Conservation (phyloP, 2,329 filamentous ascomycete genomes). For the Clonostachys rosea region DNA sequence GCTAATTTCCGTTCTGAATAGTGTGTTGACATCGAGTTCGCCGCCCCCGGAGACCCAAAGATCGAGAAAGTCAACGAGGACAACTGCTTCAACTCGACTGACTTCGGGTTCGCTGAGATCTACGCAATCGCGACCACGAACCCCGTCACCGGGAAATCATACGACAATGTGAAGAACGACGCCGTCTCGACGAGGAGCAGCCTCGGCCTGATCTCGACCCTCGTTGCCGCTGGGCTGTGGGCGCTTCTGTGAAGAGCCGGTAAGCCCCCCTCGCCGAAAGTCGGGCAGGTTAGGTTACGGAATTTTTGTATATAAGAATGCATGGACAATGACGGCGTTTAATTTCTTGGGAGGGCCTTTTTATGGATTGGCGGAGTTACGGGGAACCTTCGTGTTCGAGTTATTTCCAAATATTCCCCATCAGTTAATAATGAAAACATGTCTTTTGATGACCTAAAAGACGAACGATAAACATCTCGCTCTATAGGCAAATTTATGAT, state of each 20-base stretch:
- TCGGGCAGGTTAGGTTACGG: constrained; percentile 3
- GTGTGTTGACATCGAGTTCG: constrained; percentile 95
- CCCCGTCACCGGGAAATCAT: constrained; percentile 2
- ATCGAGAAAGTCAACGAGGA: constrained; percentile 69
- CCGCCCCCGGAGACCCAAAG: constrained; percentile 63
- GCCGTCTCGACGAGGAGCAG: constrained; percentile 2
- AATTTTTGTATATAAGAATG: constrained; percentile 8
- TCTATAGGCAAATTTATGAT: no score
- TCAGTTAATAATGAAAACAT: no score
- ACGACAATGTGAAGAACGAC: not conserved
- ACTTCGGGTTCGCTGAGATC: constrained; percentile 72
- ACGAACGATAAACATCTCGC: no score
- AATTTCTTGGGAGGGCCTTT: no score
- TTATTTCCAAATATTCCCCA: no score
- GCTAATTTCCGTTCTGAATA: constrained; percentile 25
- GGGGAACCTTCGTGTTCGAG: no score
- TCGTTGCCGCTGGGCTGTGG: constrained; percentile 30
- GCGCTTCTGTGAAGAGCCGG: constrained; percentile 23
- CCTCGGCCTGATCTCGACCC: constrained; percentile 32
- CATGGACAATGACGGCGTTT: no score
- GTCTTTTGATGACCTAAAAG: no score
- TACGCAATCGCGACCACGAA: constrained; percentile 58
- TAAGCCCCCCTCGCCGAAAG: not conserved
- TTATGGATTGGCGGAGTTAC: no score
- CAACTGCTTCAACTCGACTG: constrained; percentile 86